phyloP scores from a whole-genome alignment of 2,329 filamentous ascomycete species.

The Ophiobolus disseminans region DNA sequence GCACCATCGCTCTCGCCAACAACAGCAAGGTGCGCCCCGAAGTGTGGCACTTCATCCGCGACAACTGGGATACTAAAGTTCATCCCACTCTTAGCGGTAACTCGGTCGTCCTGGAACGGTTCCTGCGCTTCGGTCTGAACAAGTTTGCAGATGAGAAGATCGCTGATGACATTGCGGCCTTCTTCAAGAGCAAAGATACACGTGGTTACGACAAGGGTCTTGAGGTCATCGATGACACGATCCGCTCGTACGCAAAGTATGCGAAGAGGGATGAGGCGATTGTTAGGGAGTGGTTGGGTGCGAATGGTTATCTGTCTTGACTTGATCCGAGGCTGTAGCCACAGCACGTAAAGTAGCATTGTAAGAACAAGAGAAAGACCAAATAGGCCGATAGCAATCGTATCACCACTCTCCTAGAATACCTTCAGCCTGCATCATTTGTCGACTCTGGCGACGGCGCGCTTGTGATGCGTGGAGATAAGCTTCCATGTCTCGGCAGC shows the following conservation, averaged over 20 bases:
- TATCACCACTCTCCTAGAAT: no score
- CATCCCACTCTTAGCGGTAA: constrained; percentile 76
- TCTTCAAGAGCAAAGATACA: constrained; percentile 88
- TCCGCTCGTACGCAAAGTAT: constrained; percentile 83
- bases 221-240: constrained; percentile 83
- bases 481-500: constrained; percentile 5
- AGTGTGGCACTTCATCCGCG: constrained; percentile 86
- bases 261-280: constrained; percentile 74
- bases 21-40: constrained; percentile 76
- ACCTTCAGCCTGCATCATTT: not conserved
- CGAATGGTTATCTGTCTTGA: constrained; percentile 61
- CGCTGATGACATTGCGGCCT: constrained; percentile 77
- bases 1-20: constrained; percentile 72
- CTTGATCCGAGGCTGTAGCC: constrained; percentile 22
- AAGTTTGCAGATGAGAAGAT: constrained; percentile 76
- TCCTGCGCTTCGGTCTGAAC: constrained; percentile 77
- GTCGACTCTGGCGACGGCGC: no score
- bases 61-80: constrained; percentile 75
- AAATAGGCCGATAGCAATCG: no score
- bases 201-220: constrained; percentile 85
- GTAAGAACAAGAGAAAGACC: not conserved
- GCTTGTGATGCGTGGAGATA: no score
- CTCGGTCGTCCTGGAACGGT: constrained; percentile 87
- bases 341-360: not conserved
- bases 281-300: constrained; percentile 79